Evolutionary conservation across 1,284 basidiomycete species (phyloP).

Genomic region (Coniferiporia sulphurascens): DNA sequence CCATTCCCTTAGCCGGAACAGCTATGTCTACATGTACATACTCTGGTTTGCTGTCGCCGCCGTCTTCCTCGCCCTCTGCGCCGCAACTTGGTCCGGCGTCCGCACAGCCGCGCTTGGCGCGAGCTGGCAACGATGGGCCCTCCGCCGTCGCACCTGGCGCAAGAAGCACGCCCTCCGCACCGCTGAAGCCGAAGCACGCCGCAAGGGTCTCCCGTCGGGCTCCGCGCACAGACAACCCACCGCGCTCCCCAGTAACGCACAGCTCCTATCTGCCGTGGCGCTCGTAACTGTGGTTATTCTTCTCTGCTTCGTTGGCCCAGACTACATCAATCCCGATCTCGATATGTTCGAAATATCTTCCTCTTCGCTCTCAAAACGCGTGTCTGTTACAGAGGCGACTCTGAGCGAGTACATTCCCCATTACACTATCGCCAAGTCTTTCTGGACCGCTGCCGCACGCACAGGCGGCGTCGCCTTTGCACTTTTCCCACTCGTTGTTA

Average conservation of each 20-base stretch:
- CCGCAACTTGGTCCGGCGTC: constrained; percentile 38
- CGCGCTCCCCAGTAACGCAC: constrained; percentile 58
- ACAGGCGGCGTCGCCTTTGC: constrained; percentile 78
- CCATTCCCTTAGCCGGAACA: constrained; percentile 45
- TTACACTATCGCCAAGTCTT: constrained; percentile 65
- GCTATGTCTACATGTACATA: constrained; percentile 52
- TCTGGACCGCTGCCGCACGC: constrained; percentile 75
- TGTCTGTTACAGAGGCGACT: constrained; percentile 23
- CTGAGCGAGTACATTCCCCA: constrained; percentile 37
- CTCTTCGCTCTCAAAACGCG: constrained; percentile 10
- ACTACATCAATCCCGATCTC: constrained; percentile 63
- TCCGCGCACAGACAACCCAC: constrained; percentile 38
- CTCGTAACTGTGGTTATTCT: constrained; percentile 41
- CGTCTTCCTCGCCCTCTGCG: constrained; percentile 36
- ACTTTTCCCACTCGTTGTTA: constrained; percentile 69
- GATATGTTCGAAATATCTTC: constrained; percentile 38
- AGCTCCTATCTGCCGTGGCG: constrained; percentile 43
- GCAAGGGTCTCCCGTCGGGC: constrained; percentile 10
- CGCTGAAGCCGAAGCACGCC: constrained; percentile 21
- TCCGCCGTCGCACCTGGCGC: constrained; percentile 48
- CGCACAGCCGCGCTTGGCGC: constrained; percentile 42
- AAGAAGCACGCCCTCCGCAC: constrained; percentile 34
- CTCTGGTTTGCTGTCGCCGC: constrained; percentile 46
- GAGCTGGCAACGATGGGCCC: constrained; percentile 49
- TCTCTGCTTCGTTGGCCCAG: constrained; percentile 61